phyloP scores from a whole-genome alignment of 208 protist species.

The Acanthamoeba quina region DNA sequence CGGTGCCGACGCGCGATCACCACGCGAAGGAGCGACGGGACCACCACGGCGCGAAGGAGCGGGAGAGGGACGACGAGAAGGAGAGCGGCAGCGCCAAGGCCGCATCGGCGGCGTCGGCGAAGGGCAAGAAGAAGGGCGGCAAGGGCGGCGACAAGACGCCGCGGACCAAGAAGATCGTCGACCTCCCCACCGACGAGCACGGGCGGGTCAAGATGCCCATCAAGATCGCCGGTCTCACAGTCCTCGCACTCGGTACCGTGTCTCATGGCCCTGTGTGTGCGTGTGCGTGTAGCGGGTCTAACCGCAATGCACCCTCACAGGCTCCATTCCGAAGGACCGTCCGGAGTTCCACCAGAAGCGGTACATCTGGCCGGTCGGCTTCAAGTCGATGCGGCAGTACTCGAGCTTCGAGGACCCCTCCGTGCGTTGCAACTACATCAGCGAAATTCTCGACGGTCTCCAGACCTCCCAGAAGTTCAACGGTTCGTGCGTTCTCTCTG shows the following conservation, averaged over 20 bases:
- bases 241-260: slow-evolving; percentile 21
- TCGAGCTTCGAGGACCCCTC: slow-evolving; percentile 52
- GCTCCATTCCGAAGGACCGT: slow-evolving; percentile 43
- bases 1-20: not conserved
- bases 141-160: slow-evolving; percentile 46
- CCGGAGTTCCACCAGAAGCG: slow-evolving; percentile 69
- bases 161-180: slow-evolving; percentile 69
- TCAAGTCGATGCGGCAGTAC: slow-evolving; percentile 69
- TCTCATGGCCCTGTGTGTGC: not conserved
- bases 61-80: not conserved
- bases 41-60: not conserved
- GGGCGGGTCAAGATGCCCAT: slow-evolving; percentile 49
- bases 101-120: not conserved
- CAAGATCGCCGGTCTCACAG: slow-evolving; percentile 66
- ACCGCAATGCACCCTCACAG: not conserved
- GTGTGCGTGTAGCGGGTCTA: not conserved
- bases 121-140: slow-evolving; percentile 9
- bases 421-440: slow-evolving; percentile 37
- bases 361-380: slow-evolving; percentile 73
- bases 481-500: not conserved
- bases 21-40: not conserved
- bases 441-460: slow-evolving; percentile 65
- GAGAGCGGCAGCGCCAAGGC: not conserved
- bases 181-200: slow-evolving; percentile 65
- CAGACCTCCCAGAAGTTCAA: slow-evolving; percentile 52